phyloP scores from a whole-genome alignment of 768 basidiomycete genomes.

The Amanita pseudoporphyria region DNA sequence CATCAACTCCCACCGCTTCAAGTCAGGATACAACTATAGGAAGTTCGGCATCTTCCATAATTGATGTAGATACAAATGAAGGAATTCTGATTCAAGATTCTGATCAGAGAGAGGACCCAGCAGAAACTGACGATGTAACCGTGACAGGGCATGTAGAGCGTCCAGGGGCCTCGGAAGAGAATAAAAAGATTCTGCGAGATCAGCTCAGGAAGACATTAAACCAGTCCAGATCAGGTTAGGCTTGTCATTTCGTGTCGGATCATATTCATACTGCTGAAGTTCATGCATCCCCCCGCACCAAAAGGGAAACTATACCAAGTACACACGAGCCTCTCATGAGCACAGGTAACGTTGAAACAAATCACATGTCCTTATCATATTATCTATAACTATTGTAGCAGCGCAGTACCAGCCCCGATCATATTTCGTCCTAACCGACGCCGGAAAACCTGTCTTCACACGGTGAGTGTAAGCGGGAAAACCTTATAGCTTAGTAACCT shows the following conservation, averaged over 20 bases:
- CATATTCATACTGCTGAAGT: constrained; percentile 3
- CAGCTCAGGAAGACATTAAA: constrained; percentile 62
- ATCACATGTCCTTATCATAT: neutral
- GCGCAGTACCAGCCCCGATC: constrained; percentile 48
- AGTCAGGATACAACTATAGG: constrained; percentile 24
- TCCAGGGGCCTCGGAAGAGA: constrained; percentile 39
- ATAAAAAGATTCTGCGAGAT: constrained; percentile 58
- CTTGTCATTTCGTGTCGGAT: neutral
- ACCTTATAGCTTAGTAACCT: constrained; percentile 5
- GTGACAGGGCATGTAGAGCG: constrained; percentile 35
- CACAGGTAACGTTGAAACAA: constrained; percentile 1
- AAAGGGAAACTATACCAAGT: constrained; percentile 19
- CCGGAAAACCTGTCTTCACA: constrained; percentile 95
- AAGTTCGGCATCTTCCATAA: constrained; percentile 64
- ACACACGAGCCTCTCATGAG: constrained; percentile 1
- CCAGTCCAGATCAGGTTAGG: constrained; percentile 39
- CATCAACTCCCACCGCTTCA: constrained; percentile 20
- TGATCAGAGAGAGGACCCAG: constrained; percentile 50
- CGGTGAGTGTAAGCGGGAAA: constrained; percentile 35
- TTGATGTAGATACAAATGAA: constrained; percentile 56
- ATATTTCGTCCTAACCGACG: constrained; percentile 90
- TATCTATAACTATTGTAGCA: constrained; percentile 19
- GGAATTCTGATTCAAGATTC: constrained; percentile 65
- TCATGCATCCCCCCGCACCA: constrained; percentile 3
- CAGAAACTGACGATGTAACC: constrained; percentile 43